phyloP scores from a whole-genome alignment of 2,329 filamentous ascomycete species.

The Hymenoscyphus fraxineus region DNA sequence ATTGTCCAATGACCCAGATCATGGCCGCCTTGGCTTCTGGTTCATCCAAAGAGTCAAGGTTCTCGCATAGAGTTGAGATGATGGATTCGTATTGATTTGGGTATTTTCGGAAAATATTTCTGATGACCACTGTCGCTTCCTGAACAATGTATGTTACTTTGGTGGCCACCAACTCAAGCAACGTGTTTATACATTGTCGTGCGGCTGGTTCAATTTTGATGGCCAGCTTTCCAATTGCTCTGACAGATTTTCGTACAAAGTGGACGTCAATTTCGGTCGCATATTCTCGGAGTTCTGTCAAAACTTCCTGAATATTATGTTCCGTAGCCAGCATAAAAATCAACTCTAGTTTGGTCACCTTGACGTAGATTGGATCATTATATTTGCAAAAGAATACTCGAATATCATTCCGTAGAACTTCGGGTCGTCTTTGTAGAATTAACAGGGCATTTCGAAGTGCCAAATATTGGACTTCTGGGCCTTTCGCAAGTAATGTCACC shows the following conservation, averaged over 20 bases:
- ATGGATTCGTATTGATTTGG: constrained; percentile 98
- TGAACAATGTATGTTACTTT: constrained; percentile 99
- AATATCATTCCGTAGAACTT: constrained; percentile 93
- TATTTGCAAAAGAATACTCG: constrained; percentile 99
- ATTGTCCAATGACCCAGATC: constrained; percentile 99
- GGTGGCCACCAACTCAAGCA: constrained; percentile 91
- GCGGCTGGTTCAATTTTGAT: constrained; percentile 98
- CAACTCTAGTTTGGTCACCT: constrained; percentile 95
- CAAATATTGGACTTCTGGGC: constrained; percentile 96
- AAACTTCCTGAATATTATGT: constrained; percentile 89
- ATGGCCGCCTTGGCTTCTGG: constrained; percentile 97
- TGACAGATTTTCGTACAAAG: constrained; percentile 95
- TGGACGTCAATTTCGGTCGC: constrained; percentile 98
- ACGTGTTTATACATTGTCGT: constrained; percentile 82
- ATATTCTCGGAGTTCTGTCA: constrained; percentile 93
- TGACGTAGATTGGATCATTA: constrained; percentile 99
- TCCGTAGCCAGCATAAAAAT: constrained; percentile 98
- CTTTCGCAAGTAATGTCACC: constrained; percentile 91
- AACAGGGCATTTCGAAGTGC: constrained; percentile 89
- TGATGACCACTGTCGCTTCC: constrained; percentile 96
- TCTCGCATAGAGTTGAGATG: constrained; percentile 91
- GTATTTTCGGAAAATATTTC: constrained; percentile 99
- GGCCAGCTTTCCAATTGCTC: constrained; percentile 94
- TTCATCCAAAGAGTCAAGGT: constrained; percentile 93
- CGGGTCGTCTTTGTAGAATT: constrained; percentile 87